These are phyloP conservation scores for Helotiales sp. DNA, from an alignment of 2,329 filamentous ascomycete genomes.

Conservation along the genomic window DNA sequence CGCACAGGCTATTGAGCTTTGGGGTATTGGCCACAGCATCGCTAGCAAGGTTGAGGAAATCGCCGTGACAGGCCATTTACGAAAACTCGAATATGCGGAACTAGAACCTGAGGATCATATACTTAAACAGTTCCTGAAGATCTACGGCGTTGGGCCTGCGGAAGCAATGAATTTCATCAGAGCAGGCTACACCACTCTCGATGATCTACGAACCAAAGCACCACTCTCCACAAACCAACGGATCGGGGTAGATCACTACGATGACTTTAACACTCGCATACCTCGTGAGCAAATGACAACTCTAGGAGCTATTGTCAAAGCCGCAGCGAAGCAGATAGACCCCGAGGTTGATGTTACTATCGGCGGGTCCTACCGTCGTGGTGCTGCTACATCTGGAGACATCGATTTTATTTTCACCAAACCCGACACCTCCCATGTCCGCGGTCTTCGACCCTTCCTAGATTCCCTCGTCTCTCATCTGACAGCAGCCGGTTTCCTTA, in stretches of 20 bases:
- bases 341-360: slow-evolving; percentile 67
- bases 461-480: slow-evolving; percentile 63
- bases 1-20: slow-evolving; percentile 66
- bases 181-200: slow-evolving; percentile 71
- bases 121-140: slow-evolving; percentile 69
- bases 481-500: slow-evolving; percentile 63
- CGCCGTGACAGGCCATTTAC: slow-evolving; percentile 68
- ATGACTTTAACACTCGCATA: slow-evolving; percentile 78
- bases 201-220: slow-evolving; percentile 64
- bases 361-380: slow-evolving; percentile 83
- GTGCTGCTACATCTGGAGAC: slow-evolving; percentile 72
- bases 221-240: slow-evolving; percentile 68
- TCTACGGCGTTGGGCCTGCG: slow-evolving; percentile 75
- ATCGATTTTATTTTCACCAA: slow-evolving; percentile 85
- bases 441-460: slow-evolving; percentile 62
- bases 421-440: slow-evolving; percentile 50
- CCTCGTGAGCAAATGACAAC: slow-evolving; percentile 72
- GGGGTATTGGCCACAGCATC: slow-evolving; percentile 69
- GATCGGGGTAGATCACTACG: slow-evolving; percentile 76
- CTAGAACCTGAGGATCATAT: slow-evolving; percentile 64
- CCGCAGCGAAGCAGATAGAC: slow-evolving; percentile 61
- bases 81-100: slow-evolving; percentile 69
- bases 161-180: slow-evolving; percentile 76
- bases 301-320: slow-evolving; percentile 65
- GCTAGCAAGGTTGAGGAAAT: slow-evolving; percentile 91